phyloP scores from a whole-genome alignment of 148 eudicot species.

The Camellia sinensis region DNA sequence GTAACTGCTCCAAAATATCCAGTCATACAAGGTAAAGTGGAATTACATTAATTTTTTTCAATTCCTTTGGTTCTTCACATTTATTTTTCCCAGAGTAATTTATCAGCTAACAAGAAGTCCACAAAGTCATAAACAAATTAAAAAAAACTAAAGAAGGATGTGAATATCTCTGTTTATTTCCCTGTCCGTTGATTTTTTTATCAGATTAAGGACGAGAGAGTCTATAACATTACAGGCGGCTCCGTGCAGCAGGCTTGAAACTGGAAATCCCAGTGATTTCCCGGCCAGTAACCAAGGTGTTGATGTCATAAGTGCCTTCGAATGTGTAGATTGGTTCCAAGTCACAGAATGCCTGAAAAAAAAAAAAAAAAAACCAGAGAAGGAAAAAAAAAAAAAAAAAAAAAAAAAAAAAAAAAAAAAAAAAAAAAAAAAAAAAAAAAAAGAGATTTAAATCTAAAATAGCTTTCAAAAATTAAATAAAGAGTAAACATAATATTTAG shows the following conservation, averaged over 20 bases:
- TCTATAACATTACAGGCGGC: conserved; percentile 58
- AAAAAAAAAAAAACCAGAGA: too few relatives aligned
- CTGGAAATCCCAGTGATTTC: conserved; percentile 88
- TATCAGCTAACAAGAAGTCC: too few relatives aligned
- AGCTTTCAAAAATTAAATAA: too few relatives aligned
- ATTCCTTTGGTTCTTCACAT: not conserved
- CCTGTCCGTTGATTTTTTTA: not conserved
- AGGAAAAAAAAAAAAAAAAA: too few relatives aligned
- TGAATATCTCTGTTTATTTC: too few relatives aligned
- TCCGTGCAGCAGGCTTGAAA: conserved; percentile 64
- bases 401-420: not conserved
- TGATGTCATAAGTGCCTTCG: conserved; percentile 95
- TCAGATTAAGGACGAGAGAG: not conserved
- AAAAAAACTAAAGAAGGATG: not conserved
- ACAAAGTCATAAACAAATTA: not conserved
- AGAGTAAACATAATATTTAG: too few relatives aligned
- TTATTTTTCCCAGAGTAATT: too few relatives aligned
- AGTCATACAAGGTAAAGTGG: not conserved
- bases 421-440: too few relatives aligned
- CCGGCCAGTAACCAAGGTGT: conserved; percentile 77
- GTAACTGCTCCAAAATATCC: not conserved
- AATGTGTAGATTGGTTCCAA: conserved; percentile 89
- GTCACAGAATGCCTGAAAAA: conserved; percentile 79
- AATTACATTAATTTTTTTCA: not conserved
- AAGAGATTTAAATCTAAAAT: too few relatives aligned